A percentile compares a stretch with the other conserved stretches of the same genome.
These are phyloP conservation scores for Penicillium palitans DNA, from an alignment of 2,329 filamentous ascomycete species.

Conservation along the genomic window DNA sequence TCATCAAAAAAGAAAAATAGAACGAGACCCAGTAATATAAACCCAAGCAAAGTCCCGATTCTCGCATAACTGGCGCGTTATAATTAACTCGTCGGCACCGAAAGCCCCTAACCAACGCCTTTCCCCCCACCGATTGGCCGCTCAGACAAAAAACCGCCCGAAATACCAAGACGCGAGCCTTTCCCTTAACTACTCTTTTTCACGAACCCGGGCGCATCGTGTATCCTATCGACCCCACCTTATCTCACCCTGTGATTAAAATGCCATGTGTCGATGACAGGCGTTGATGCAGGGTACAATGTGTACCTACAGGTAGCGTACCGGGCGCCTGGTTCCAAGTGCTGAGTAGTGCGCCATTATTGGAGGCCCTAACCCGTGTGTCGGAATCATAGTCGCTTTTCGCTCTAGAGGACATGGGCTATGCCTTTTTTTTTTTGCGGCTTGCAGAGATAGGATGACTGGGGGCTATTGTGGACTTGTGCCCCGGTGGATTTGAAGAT, in stretches of 20 bases:
- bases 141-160: background rate
- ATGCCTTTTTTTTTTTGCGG: background rate
- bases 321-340: background rate
- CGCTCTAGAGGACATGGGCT: background rate
- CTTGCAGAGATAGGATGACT: background rate
- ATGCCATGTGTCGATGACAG: background rate
- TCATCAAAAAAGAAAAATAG: background rate
- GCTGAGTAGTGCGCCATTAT: background rate
- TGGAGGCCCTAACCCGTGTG: background rate
- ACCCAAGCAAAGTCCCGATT: background rate
- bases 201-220: slow-evolving; percentile 12
- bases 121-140: slow-evolving; percentile 9
- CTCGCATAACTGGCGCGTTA: slow-evolving; percentile 10
- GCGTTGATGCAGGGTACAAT: background rate
- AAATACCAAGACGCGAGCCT: slow-evolving; percentile 26
- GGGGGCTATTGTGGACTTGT: slow-evolving; percentile 3
- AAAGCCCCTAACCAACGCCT: background rate
- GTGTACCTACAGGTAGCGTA: background rate
- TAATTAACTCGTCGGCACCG: background rate
- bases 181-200: slow-evolving; percentile 22
- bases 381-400: background rate
- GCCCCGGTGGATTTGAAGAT: background rate
- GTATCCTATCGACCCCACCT: background rate
- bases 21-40: background rate
- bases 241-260: background rate